Evolutionary conservation across 768 basidiomycete species (phyloP), one percentile per base, ranked within the genome.

Genomic region (Suillus clintonianus): DNA sequence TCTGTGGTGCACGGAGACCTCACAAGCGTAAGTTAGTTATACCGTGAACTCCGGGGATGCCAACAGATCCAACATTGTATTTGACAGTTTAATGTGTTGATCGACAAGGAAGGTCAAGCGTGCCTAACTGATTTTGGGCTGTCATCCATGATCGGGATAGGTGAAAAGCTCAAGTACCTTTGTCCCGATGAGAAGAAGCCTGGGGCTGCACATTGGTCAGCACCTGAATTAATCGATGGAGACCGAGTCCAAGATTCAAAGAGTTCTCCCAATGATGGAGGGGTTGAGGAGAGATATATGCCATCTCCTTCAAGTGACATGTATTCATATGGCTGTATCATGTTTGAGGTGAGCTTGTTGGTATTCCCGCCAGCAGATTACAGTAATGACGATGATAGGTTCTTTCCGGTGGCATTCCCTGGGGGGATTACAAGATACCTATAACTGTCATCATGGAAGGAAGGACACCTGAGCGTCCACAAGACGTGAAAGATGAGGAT

Each of bases 1-100:
- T 55, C 54, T 55, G 54, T 55, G 54, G 34, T 55, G n/a, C 54
- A 55, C 22, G 54, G 54, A 36, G 54, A 55, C 34, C 54, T 55
- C 22, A 55, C 54, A n/a, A 55, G 54, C 14, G 54, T 37, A 36
- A 22, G 54, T 36, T 36, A 22, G 54, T 36, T 36, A 14, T 14
- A 22, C 53, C n/a, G 2, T 54, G n/a, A n/a, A 36, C 54, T 55
- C 6, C 6, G n/a, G n/a, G 13, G 5, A 3, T 34, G 24, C 14
- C 24, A 24, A 24, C 13, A 36, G 22, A 55, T 55, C 6, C 15
- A 37, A 55, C 14, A 1, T 14, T 55, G 22, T 15, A 55, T 37
- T 5, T 5, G 34, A 22, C 34, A 55, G 54, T 14, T 22, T 1
- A 55, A 55, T 22, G 54, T 55, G 13, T 55, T 55, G 34, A 37